A percentile compares a stretch with the other conserved stretches of the same genome.
Conservation (phyloP, 306 rosid species). For the Cucurbita ficifolia region DNA sequence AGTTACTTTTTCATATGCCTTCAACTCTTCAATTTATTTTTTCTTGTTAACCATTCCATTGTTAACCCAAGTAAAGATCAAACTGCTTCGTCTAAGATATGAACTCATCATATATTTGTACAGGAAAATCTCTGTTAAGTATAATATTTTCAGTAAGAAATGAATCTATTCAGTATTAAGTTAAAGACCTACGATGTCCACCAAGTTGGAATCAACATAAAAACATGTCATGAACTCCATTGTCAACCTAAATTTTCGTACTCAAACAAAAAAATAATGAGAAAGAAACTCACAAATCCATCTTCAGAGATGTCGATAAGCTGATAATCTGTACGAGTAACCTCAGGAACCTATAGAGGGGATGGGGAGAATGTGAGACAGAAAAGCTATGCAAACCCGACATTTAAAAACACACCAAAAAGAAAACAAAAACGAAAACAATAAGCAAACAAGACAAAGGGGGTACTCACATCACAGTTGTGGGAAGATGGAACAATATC, state of each 20-base stretch:
- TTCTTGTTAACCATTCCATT: neutral
- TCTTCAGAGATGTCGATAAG: conserved; percentile 77
- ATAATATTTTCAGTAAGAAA: neutral
- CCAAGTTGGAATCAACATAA: neutral
- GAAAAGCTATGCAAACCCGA: neutral
- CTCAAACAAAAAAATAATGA: neutral
- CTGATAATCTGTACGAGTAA: conserved; percentile 70
- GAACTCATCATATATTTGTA: neutral
- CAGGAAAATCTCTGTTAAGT: neutral
- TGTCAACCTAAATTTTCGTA: neutral
- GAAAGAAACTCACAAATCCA: conserved; percentile 46
- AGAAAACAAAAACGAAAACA: neutral
- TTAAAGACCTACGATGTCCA: neutral
- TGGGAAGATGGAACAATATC: conserved; percentile 88
- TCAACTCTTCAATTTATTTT: neutral
- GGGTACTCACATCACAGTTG: conserved; percentile 55
- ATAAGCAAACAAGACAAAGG: neutral
- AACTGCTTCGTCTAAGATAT: neutral
- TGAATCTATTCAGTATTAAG: neutral
- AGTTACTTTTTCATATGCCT: neutral
- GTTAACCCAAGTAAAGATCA: neutral
- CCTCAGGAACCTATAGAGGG: conserved; percentile 60
- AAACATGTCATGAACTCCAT: neutral
- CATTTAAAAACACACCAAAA: neutral
- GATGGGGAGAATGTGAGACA: neutral